These are phyloP conservation scores for Cucurbita argyrosperma DNA, from an alignment of 306 rosid species.

Conservation along the genomic window DNA sequence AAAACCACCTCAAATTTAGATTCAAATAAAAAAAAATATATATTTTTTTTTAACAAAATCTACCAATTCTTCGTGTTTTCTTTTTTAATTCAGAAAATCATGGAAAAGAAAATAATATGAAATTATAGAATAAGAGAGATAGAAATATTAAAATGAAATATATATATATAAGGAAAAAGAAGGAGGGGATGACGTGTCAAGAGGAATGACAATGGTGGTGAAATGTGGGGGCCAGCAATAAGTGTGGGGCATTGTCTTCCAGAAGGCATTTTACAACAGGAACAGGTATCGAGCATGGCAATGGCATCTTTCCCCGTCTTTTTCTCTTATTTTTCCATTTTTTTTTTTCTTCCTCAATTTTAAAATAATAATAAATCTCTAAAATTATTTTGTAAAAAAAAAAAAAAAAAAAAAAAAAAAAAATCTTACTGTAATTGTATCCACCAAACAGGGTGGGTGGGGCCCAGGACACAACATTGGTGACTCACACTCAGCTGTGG, in stretches of 20 bases:
- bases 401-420: no score
- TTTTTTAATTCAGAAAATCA: background rate
- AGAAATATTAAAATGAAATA: background rate
- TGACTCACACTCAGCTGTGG: constrained; percentile 32
- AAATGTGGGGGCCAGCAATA: background rate
- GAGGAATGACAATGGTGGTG: constrained; percentile 3
- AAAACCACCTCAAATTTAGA: background rate
- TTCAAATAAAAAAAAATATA: background rate
- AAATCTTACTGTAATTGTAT: constrained; percentile 1
- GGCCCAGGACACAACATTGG: constrained; percentile 13
- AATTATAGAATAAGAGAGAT: background rate
- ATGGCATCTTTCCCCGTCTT: background rate
- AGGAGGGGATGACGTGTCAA: constrained; percentile 11
- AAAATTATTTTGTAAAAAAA: no score
- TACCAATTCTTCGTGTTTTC: background rate
- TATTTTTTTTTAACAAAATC: background rate
- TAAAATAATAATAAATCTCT: background rate
- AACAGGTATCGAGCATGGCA: background rate
- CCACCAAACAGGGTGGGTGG: constrained; percentile 51
- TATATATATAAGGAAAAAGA: background rate
- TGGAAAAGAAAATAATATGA: background rate
- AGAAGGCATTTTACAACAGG: background rate
- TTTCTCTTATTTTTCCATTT: background rate
- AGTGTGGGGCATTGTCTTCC: background rate
- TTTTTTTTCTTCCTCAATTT: background rate